Evolutionary conservation across 1,284 basidiomycete species (phyloP).

Genomic region (Ceratobasidium sp.): DNA sequence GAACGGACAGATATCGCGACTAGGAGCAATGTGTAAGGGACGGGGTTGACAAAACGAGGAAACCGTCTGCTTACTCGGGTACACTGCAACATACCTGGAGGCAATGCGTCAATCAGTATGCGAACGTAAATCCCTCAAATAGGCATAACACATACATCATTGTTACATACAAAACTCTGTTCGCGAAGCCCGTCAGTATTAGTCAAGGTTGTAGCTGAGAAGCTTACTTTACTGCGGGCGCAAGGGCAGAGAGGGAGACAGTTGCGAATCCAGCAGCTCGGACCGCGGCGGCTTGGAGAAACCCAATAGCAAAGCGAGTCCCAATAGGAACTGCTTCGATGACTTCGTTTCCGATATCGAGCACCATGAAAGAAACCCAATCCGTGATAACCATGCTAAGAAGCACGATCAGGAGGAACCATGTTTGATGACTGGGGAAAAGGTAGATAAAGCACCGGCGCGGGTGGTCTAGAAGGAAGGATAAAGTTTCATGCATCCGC

Average conservation of each 20-base stretch:
- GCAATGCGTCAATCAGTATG: background rate
- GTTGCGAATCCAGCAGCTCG: conserved; percentile 87
- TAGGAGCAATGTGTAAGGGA: conserved; percentile 24
- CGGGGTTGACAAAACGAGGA: conserved; percentile 48
- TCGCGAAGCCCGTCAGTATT: conserved; percentile 40
- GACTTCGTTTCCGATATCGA: conserved; percentile 82
- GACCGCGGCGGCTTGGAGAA: conserved; percentile 65
- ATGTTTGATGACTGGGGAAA: conserved; percentile 95
- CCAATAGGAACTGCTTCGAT: conserved; percentile 76
- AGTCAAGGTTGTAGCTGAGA: too few species aligned
- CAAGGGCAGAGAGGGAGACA: conserved; percentile 71
- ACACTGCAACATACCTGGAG: conserved; percentile 54
- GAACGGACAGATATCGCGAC: conserved; percentile 78
- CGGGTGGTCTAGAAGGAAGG: conserved; percentile 96
- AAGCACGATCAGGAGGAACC: conserved; percentile 79
- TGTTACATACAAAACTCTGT: conserved; percentile 80
- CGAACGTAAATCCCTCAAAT: conserved; percentile 4
- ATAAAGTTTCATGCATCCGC: conserved; percentile 77
- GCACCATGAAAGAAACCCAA: conserved; percentile 86
- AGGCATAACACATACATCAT: conserved; percentile 78
- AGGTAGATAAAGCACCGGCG: conserved; percentile 93
- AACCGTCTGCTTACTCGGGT: conserved; percentile 55
- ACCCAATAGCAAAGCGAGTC: conserved; percentile 66
- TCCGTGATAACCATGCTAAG: conserved; percentile 76
- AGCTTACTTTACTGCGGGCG: conserved; percentile 86